These are phyloP conservation scores for Lotus japonicus DNA, from an alignment of 306 rosid species.

Conservation along the genomic window DNA sequence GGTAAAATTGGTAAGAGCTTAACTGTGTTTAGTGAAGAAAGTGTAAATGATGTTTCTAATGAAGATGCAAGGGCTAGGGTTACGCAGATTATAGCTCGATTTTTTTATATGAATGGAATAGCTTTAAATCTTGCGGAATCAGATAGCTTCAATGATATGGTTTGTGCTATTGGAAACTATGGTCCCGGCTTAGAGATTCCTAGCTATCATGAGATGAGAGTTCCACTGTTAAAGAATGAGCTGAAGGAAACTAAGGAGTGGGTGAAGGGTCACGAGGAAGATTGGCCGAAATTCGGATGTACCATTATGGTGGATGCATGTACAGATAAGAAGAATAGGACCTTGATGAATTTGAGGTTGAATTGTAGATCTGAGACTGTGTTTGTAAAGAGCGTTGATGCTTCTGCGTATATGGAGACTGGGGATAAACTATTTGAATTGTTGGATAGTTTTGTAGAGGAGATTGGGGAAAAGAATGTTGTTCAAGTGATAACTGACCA, in stretches of 20 bases:
- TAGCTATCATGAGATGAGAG: not conserved
- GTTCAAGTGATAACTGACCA: not conserved
- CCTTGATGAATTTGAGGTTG: not conserved
- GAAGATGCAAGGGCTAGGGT: not conserved
- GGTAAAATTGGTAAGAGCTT: not conserved
- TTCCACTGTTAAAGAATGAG: not conserved
- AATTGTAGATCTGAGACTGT: not conserved
- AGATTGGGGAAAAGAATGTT: no score
- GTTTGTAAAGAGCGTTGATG: not conserved
- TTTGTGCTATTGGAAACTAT: not conserved
- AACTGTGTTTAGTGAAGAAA: not conserved
- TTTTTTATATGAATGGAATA: not conserved
- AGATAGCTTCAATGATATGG: not conserved
- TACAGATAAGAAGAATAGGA: not conserved
- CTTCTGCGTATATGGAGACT: not conserved
- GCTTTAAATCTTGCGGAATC: not conserved
- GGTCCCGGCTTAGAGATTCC: not conserved
- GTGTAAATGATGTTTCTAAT: not conserved
- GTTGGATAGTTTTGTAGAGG: not conserved
- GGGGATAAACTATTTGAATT: not conserved
- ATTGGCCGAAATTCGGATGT: not conserved
- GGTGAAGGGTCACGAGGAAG: not conserved
- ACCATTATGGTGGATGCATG: not conserved
- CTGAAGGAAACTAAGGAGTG: not conserved
- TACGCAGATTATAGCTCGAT: not conserved